Conservation (phyloP, 1,284 basidiomycete genomes). For the Puccinia novopanici region DNA sequence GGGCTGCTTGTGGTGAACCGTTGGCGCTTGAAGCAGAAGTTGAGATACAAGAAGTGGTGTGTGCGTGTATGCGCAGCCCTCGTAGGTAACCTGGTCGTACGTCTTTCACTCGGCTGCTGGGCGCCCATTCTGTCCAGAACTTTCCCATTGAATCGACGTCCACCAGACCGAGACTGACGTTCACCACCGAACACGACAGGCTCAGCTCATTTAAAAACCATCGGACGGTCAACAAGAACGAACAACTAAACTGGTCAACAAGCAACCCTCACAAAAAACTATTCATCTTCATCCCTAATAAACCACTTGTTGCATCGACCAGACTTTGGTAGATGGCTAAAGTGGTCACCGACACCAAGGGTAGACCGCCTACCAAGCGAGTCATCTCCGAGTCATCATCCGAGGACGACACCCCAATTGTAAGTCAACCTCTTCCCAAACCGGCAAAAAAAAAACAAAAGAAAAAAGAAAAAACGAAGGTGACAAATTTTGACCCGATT, state of each 20-base stretch:
- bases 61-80: background rate
- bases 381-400: conserved; percentile 38
- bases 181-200: background rate
- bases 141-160: background rate
- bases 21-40: too few relatives aligned
- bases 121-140: background rate
- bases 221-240: background rate
- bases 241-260: conserved; percentile 13
- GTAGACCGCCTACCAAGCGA: conserved; percentile 25
- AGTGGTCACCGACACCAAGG: conserved; percentile 15
- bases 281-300: background rate
- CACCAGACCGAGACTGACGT: background rate
- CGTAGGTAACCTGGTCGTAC: background rate
- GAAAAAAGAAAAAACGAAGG: background rate
- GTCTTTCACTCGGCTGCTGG: too few relatives aligned
- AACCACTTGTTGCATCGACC: background rate
- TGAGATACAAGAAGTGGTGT: too few relatives aligned
- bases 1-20: too few relatives aligned
- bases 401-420: conserved; percentile 37
- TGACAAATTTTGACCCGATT: background rate
- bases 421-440: background rate
- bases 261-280: too few relatives aligned
- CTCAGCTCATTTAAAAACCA: background rate
- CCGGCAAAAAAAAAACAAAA: background rate
- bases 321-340: background rate